Conservation (phyloP, 345 rosid species). For the Corchorus olitorius region DNA sequence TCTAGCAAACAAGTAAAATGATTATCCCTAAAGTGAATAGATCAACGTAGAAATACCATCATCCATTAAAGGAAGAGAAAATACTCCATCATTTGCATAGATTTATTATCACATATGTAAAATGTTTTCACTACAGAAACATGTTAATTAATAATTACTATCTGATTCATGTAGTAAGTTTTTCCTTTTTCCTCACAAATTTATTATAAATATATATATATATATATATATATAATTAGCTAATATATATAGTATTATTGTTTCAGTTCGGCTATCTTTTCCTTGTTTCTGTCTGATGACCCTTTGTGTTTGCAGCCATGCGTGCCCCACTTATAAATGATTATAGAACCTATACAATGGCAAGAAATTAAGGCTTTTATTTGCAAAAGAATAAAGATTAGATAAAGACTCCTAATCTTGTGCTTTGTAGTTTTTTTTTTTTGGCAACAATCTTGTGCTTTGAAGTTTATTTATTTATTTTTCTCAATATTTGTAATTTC, state of each 20-base stretch:
- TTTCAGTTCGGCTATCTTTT: not conserved
- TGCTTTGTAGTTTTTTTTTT: not conserved
- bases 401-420: not conserved
- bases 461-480: no score
- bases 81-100: not conserved
- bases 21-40: no score
- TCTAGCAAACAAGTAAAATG: no score
- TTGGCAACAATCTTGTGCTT: not conserved
- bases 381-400: no score
- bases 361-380: constrained; percentile 7
- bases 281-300: not conserved
- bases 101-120: not conserved
- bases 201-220: no score
- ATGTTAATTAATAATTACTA: no score
- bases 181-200: no score
- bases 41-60: no score
- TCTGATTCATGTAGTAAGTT: no score
- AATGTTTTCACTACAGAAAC: no score
- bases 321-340: not conserved
- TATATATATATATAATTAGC: no score
- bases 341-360: not conserved
- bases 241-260: not conserved
- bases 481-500: no score
- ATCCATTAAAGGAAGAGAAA: not conserved
- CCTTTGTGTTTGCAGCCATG: not conserved